A percentile compares a stretch with the other conserved stretches of the same genome.
These are phyloP conservation scores for Colletotrichum lentis DNA, from an alignment of 2,329 filamentous ascomycete genomes.

Conservation along the genomic window DNA sequence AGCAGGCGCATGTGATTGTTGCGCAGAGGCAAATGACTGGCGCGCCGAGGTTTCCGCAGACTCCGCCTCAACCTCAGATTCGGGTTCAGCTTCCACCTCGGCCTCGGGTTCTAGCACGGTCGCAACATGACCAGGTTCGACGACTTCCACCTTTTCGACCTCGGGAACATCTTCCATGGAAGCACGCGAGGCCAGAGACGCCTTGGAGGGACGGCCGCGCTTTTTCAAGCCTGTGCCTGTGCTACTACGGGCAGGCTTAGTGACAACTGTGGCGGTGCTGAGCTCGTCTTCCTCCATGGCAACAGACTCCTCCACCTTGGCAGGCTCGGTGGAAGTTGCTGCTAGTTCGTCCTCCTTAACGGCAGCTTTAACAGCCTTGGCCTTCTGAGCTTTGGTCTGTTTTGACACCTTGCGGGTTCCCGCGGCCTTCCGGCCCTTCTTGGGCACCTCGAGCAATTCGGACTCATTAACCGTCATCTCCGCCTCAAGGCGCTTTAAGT, in stretches of 20 bases:
- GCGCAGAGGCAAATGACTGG: conserved; percentile 35
- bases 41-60: conserved; percentile 27
- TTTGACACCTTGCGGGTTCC: conserved; percentile 62
- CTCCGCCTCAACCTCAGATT: conserved; percentile 22
- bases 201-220: conserved; percentile 46
- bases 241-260: conserved; percentile 34
- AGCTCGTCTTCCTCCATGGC: conserved; percentile 48
- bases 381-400: conserved; percentile 57
- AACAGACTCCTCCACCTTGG: conserved; percentile 30
- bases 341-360: conserved; percentile 40
- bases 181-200: conserved; percentile 44
- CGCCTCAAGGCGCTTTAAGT: conserved; percentile 58
- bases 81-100: conserved; percentile 1
- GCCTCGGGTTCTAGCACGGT: background rate
- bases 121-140: background rate
- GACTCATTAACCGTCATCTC: conserved; percentile 52
- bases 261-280: conserved; percentile 55
- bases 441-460: conserved; percentile 56
- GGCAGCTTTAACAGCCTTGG: conserved; percentile 46
- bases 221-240: conserved; percentile 45
- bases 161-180: conserved; percentile 30
- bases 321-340: conserved; percentile 33
- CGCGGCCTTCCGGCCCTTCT: conserved; percentile 62
- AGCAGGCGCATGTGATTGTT: conserved; percentile 34
- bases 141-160: conserved; percentile 19